A percentile compares a stretch with the other conserved stretches of the same genome.
These are phyloP conservation scores for Diddensiella transvaalensis DNA, from an alignment of 805 yeast genomes.

Conservation along the genomic window DNA sequence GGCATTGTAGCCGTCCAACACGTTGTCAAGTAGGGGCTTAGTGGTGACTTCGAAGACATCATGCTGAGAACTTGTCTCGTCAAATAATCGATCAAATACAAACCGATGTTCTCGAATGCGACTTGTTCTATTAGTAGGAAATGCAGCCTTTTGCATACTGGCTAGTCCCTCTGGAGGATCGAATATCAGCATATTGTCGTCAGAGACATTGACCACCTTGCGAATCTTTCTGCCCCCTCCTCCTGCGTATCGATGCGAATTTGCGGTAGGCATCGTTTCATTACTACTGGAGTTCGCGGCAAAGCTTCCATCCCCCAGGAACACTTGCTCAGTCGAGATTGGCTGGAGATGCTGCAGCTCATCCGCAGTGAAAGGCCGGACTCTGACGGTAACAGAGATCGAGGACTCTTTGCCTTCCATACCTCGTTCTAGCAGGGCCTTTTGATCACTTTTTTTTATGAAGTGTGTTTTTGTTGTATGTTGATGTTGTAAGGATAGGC, in stretches of 20 bases:
- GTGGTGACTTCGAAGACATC: slow-evolving; percentile 68
- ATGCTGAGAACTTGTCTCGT: slow-evolving; percentile 57
- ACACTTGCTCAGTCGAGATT: slow-evolving; percentile 38
- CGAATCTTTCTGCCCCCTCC: slow-evolving; percentile 47
- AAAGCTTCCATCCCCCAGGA: slow-evolving; percentile 56
- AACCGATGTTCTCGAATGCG: slow-evolving; percentile 71
- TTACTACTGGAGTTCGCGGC: slow-evolving; percentile 24
- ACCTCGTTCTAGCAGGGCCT: no score
- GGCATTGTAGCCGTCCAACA: slow-evolving; percentile 82
- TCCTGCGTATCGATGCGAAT: slow-evolving; percentile 20
- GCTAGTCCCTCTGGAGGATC: slow-evolving; percentile 70
- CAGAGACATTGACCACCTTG: slow-evolving; percentile 73
- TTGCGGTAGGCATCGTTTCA: no score
- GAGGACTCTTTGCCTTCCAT: slow-evolving; percentile 24
- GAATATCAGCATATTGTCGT: slow-evolving; percentile 79
- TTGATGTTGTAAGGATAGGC: no score
- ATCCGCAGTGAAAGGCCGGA: slow-evolving; percentile 69
- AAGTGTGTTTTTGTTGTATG: neutral
- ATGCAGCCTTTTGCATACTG: slow-evolving; percentile 43
- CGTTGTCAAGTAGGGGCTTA: slow-evolving; percentile 64
- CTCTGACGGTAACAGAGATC: slow-evolving; percentile 48
- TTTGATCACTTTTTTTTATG: neutral
- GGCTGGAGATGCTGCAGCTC: slow-evolving; percentile 50
- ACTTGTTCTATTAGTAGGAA: slow-evolving; percentile 37
- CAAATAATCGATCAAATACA: slow-evolving; percentile 78